Conservation (phyloP, 768 basidiomycete genomes). For the Phlebiopsis flavidoalba region DNA sequence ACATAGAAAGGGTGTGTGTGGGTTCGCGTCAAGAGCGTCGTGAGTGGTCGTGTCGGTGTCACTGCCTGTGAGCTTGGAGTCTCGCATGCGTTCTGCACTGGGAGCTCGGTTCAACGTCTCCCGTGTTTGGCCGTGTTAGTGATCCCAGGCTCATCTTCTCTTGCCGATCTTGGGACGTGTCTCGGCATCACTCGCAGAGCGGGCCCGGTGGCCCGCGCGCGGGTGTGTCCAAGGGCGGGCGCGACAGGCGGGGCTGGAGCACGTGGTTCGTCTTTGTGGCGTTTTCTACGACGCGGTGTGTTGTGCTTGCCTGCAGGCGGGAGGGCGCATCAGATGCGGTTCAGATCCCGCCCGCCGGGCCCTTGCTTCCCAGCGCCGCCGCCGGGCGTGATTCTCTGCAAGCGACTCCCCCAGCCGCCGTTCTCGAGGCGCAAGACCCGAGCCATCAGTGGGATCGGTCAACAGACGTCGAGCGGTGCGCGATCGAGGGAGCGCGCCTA, state of each 20-base stretch:
- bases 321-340: too few species aligned
- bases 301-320: too few species aligned
- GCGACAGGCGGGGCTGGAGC: too few species aligned
- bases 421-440: neutral
- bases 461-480: neutral
- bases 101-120: slow-evolving; percentile 7
- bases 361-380: too few species aligned
- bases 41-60: slow-evolving; percentile 1
- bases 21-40: slow-evolving; percentile 2
- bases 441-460: neutral
- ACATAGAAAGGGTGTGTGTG: slow-evolving; percentile 1
- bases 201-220: too few species aligned
- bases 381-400: too few species aligned
- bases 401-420: too few species aligned
- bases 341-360: too few species aligned
- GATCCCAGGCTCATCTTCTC: slow-evolving; percentile 10
- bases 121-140: slow-evolving; percentile 19
- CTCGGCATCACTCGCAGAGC: neutral
- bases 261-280: too few species aligned
- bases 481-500: neutral
- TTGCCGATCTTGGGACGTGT: slow-evolving; percentile 5
- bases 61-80: slow-evolving; percentile 6
- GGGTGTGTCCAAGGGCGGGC: too few species aligned
- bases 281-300: too few species aligned
- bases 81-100: neutral